These are phyloP conservation scores for Sporisorium scitamineum DNA, from an alignment of 1,284 basidiomycete species.

Conservation along the genomic window DNA sequence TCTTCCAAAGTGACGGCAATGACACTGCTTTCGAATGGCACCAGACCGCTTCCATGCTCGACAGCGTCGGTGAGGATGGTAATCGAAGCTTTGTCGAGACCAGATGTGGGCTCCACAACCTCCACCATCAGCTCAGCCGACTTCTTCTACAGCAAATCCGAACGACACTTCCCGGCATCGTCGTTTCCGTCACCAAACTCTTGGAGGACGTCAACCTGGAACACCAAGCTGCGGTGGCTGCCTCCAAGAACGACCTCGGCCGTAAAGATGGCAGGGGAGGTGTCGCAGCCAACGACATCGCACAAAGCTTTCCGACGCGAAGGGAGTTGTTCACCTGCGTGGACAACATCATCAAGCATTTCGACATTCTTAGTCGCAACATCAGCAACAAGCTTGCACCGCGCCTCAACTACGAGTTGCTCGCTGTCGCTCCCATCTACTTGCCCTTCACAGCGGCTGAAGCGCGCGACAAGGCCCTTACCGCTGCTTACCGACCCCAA, in stretches of 20 bases:
- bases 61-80: conserved; percentile 8
- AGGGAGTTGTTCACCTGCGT: conserved; percentile 6
- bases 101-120: conserved; percentile 21
- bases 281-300: neutral
- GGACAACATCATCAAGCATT: conserved; percentile 5
- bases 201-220: neutral
- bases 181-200: conserved; percentile 4
- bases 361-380: neutral
- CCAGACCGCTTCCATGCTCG: conserved; percentile 6
- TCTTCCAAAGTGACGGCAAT: neutral
- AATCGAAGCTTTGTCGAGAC: conserved; percentile 9
- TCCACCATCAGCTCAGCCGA: conserved; percentile 18
- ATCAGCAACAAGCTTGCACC: conserved; percentile 12
- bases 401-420: conserved; percentile 2
- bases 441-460: conserved; percentile 21
- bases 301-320: conserved; percentile 5
- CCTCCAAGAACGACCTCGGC: neutral
- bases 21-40: neutral
- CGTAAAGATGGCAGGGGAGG: neutral
- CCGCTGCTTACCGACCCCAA: conserved; percentile 4
- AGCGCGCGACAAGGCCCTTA: neutral
- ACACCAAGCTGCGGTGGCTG: neutral
- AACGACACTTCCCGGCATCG: neutral
- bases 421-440: conserved; percentile 12
- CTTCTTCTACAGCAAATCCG: conserved; percentile 20